Evolutionary conservation across 2,329 filamentous ascomycete genomes (phyloP).

Genomic region (Podosphaera aphanis): DNA sequence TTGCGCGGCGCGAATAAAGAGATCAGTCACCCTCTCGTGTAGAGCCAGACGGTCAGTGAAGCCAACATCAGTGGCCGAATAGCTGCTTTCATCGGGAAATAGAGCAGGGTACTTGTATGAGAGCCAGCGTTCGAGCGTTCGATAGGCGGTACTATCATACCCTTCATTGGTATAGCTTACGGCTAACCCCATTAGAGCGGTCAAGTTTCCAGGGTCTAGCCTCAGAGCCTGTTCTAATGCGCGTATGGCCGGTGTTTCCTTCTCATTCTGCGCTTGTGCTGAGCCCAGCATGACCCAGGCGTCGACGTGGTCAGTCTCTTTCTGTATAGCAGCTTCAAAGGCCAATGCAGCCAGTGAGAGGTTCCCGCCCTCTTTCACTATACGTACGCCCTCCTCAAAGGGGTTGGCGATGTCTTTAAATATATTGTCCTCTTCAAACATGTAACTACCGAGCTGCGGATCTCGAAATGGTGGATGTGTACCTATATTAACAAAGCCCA

Average conservation of each 20-base stretch:
- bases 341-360: slow-evolving; percentile 79
- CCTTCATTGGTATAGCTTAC: slow-evolving; percentile 98
- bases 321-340: slow-evolving; percentile 87
- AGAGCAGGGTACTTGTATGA: slow-evolving; percentile 83
- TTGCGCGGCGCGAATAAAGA: slow-evolving; percentile 83
- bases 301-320: slow-evolving; percentile 65
- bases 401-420: slow-evolving; percentile 64
- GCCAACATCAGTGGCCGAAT: slow-evolving; percentile 59
- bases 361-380: slow-evolving; percentile 84
- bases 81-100: slow-evolving; percentile 38
- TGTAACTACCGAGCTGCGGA: slow-evolving; percentile 65
- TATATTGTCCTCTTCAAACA: slow-evolving; percentile 86
- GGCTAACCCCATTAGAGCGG: slow-evolving; percentile 81
- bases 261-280: slow-evolving; percentile 94
- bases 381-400: slow-evolving; percentile 79
- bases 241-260: slow-evolving; percentile 85
- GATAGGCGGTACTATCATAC: slow-evolving; percentile 90
- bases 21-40: slow-evolving; percentile 69
- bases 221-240: slow-evolving; percentile 80
- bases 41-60: slow-evolving; percentile 82
- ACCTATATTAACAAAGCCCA: slow-evolving; percentile 41
- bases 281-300: slow-evolving; percentile 85
- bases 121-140: slow-evolving; percentile 88
- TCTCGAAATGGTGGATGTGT: slow-evolving; percentile 44
- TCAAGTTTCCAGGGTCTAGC: slow-evolving; percentile 64